These are phyloP conservation scores for Aquilaria sinensis DNA, from an alignment of 345 rosid species.

Conservation along the genomic window DNA sequence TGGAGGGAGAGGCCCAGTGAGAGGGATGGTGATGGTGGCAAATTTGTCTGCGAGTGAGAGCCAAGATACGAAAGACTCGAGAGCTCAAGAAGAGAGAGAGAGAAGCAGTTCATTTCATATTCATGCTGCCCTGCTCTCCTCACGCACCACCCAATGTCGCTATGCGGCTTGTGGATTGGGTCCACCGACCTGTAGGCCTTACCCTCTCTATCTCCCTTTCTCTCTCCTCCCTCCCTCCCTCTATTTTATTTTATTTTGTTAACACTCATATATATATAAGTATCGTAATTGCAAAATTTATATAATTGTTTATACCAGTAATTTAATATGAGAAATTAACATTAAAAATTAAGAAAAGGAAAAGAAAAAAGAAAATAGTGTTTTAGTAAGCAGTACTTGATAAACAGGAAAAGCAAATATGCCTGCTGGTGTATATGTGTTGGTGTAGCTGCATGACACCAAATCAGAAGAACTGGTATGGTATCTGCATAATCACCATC, in stretches of 20 bases:
- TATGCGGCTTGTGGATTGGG: slow-evolving; percentile 62
- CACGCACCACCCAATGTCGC: slow-evolving; percentile 63
- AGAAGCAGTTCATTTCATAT: slow-evolving; percentile 22
- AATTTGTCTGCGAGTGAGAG: slow-evolving; percentile 31
- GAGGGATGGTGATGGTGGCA: slow-evolving; percentile 21
- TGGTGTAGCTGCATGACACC: slow-evolving; percentile 43
- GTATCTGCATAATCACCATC: slow-evolving; percentile 15
- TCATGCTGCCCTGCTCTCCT: slow-evolving; percentile 57
- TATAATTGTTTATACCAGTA: no score
- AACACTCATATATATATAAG: neutral
- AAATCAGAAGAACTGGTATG: slow-evolving; percentile 17
- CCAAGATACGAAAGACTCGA: slow-evolving; percentile 21
- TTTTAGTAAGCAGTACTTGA: neutral
- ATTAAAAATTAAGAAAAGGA: slow-evolving; percentile 6
- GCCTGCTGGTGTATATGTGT: slow-evolving; percentile 32
- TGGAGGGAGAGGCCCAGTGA: slow-evolving; percentile 9
- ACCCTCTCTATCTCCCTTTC: slow-evolving; percentile 20
- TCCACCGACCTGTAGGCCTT: slow-evolving; percentile 66
- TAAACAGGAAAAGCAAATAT: neutral
- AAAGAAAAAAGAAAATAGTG: slow-evolving; percentile 6
- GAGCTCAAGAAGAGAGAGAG: slow-evolving; percentile 4
- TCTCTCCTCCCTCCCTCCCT: slow-evolving; percentile 11
- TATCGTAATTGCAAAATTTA: no score
- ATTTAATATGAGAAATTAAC: no score
- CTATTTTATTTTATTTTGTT: slow-evolving; percentile 6